A percentile compares a stretch with the other conserved stretches of the same genome.
Conservation (phyloP, 305 asterid genomes). For the Fraxinus xanthoxyloides region DNA sequence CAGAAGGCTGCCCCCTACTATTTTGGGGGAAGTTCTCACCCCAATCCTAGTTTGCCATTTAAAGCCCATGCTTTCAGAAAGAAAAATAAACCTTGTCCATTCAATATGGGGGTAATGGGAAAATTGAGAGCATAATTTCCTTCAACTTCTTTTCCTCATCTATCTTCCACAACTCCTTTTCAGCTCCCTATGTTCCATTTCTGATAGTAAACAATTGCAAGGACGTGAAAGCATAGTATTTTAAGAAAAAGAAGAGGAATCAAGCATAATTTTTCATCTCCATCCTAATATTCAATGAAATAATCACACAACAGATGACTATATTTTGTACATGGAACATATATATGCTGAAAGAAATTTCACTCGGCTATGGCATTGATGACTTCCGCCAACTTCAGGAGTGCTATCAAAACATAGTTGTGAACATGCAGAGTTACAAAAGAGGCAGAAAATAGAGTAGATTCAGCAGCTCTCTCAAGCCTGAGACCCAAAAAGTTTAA, state of each 20-base stretch:
- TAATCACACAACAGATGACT: not conserved
- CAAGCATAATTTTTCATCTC: not conserved
- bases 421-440: not conserved
- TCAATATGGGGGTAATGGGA: not conserved
- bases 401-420: not conserved
- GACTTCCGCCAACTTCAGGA: not conserved
- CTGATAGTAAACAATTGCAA: not conserved
- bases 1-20: not conserved
- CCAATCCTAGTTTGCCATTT: not conserved
- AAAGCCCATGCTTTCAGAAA: not conserved
- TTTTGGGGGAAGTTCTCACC: not conserved
- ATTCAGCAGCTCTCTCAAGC: constrained; percentile 18
- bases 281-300: not conserved
- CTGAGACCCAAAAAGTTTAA: not conserved
- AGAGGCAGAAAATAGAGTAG: not conserved
- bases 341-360: not conserved
- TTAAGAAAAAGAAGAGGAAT: not conserved
- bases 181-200: not conserved
- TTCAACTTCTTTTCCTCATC: not conserved
- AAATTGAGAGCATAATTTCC: not conserved
- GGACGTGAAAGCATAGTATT: not conserved
- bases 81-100: not conserved
- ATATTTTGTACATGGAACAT: not conserved
- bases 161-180: not conserved
- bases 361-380: not conserved